phyloP scores from a whole-genome alignment of 176 grass and related monocot species.

The Tillandsia leiboldiana region DNA sequence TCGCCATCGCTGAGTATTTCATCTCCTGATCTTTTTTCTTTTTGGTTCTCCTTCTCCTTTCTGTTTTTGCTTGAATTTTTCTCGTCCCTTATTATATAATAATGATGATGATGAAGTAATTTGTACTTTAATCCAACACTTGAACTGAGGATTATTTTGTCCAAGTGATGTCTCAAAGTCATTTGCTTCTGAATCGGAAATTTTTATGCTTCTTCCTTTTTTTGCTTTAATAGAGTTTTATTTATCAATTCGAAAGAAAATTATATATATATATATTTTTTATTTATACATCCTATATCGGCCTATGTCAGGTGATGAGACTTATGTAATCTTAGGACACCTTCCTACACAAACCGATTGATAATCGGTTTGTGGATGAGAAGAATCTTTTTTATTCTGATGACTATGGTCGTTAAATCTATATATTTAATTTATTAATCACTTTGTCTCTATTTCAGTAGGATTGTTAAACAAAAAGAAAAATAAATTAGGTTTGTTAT shows the following conservation, averaged over 20 bases:
- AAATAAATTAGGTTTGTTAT: too few relatives aligned
- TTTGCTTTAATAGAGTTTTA: too few relatives aligned
- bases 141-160: constrained; percentile 38
- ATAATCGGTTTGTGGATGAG: constrained; percentile 48
- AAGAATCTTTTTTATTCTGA: constrained; percentile 55
- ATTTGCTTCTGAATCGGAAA: constrained; percentile 51
- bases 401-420: constrained; percentile 10
- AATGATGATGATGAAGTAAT: constrained; percentile 46
- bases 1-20: constrained; percentile 63
- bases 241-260: neutral
- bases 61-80: neutral
- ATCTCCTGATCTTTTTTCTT: constrained; percentile 2
- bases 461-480: neutral
- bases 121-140: constrained; percentile 63
- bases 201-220: neutral
- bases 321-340: constrained; percentile 77
- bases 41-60: neutral
- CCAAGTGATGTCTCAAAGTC: constrained; percentile 21
- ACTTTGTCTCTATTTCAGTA: neutral
- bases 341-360: constrained; percentile 53
- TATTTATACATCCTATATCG: too few relatives aligned
- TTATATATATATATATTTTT: too few relatives aligned
- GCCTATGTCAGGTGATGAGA: constrained; percentile 38
- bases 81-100: neutral
- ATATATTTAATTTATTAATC: too few relatives aligned